Percentiles rank a stretch among this genome's conserved stretches.
phyloP scores from a whole-genome alignment of 257 asterid genomes.

The Jacaranda mimosifolia region DNA sequence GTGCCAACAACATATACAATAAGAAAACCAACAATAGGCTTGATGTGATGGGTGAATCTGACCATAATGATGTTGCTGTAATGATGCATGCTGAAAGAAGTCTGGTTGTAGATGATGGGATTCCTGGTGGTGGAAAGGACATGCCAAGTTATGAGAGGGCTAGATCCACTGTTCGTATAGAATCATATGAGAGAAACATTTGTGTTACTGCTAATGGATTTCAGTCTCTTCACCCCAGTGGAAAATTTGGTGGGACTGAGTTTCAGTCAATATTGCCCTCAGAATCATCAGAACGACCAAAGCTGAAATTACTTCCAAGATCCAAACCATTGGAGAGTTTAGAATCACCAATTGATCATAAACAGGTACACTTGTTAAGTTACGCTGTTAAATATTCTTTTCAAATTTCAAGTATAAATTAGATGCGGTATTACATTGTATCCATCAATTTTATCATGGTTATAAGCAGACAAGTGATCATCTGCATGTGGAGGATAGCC shows the following conservation, averaged over 20 bases:
- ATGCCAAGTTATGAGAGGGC: conserved; percentile 53
- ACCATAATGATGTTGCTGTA: conserved; percentile 45
- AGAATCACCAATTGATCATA: conserved; percentile 52
- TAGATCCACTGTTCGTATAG: conserved; percentile 47
- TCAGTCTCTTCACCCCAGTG: conserved; percentile 43
- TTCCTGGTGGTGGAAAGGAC: conserved; percentile 54
- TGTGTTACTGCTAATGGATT: conserved; percentile 43
- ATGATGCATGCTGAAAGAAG: conserved; percentile 62
- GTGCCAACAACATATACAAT: conserved; percentile 35
- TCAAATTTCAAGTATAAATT: not conserved
- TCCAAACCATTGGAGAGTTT: conserved; percentile 80
- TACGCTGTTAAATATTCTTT: conserved; percentile 7
- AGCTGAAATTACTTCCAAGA: conserved; percentile 88
- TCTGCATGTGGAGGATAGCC: conserved; percentile 44
- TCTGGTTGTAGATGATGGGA: conserved; percentile 55
- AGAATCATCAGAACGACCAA: conserved; percentile 77
- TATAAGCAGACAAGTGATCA: conserved; percentile 56
- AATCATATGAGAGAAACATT: conserved; percentile 52
- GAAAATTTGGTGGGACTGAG: conserved; percentile 51
- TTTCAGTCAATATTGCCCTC: conserved; percentile 51
- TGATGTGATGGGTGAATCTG: conserved; percentile 45
- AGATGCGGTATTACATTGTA: not conserved
- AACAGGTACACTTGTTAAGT: conserved; percentile 57
- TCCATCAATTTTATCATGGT: conserved; percentile 46
- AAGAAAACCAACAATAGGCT: conserved; percentile 46